These are phyloP conservation scores for Clitoria ternatea DNA, from an alignment of 306 rosid genomes.

Conservation along the genomic window DNA sequence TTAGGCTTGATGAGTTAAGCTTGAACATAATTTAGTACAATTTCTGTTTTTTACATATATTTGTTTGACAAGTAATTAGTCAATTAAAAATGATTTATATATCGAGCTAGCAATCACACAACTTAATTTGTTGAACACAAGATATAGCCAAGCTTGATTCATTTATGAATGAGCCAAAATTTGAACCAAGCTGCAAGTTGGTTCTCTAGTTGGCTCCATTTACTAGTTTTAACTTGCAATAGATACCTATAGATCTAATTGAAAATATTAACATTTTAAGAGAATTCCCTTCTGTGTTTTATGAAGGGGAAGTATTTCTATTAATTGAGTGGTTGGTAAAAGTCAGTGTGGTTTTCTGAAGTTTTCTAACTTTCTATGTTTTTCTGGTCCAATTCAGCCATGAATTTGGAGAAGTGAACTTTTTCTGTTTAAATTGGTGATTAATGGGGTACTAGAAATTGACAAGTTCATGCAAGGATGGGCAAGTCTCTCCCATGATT, in stretches of 20 bases:
- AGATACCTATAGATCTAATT: not conserved
- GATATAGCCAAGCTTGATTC: no score
- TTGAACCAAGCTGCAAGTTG: no score
- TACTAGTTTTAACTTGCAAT: not conserved
- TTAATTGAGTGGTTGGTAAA: not conserved
- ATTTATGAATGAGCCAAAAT: no score
- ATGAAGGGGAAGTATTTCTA: not conserved
- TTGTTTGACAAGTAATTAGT: not conserved
- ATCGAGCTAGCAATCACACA: not conserved
- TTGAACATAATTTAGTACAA: not conserved
- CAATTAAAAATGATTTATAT: not conserved
- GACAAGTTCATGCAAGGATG: not conserved
- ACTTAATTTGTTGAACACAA: not conserved
- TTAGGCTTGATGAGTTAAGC: not conserved
- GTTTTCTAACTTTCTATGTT: not conserved
- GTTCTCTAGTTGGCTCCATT: not conserved
- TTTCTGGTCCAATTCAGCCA: not conserved
- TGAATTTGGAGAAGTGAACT: not conserved
- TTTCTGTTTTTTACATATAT: not conserved
- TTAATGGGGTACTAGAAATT: not conserved
- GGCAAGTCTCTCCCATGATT: not conserved
- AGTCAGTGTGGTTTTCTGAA: not conserved
- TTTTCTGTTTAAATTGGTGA: not conserved
- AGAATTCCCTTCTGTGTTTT: not conserved
- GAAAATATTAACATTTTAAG: no score